Base-by-base conservation (phyloP, 495 filamentous ascomycete species). In the Podospora bellae-mahoneyi region DNA sequence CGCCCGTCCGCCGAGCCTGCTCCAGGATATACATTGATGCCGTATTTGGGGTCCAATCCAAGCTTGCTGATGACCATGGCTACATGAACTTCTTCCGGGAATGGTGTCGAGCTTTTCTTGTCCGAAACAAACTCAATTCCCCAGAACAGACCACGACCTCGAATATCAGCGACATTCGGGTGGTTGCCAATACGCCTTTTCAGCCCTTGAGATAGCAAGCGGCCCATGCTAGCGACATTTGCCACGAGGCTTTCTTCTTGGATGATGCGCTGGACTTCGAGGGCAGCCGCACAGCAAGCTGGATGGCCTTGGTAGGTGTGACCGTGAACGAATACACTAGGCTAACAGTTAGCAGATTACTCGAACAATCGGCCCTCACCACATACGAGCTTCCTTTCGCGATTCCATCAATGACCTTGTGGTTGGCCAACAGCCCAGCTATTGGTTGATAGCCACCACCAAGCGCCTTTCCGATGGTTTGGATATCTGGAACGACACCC, bases 11-110 rank as follows among this genome's bases (percentile, higher is more conserved):
- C 86, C 0, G 88, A 88, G 4, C 92, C 92, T 2, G 81, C 75
- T 5, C 88, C 87, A 23, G 88, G 88, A 75, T 95, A 96, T 19
- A 96, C 71, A 0, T 84, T 86, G 68, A 96, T 84, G 20, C 82
- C 83, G 68, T 88, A 85, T 15, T 84, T 77, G 0, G 80, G 67
- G 0, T 74, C 69, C 34, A 90, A 71, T 0, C 82, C 87, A 9
- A 79, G 81, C 65, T 86, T 81, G 67, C 87, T 82, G 9, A 92
- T 79, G 18, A 76, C 77, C 67, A 79, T 80, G 4, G 79, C 78
- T 23, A 87, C 73, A 28, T 79, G 77, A 2, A 74, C 62, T 5
- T 72, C 75, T 4, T 74, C 68, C 4, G 82, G 80, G 58, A 90
- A 88, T 0, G 84, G 75, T 19, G 78, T 73, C 64, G 84, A 82